Evolutionary conservation across 2,329 filamentous ascomycete genomes (phyloP).

Genomic region (Apiospora hydei): DNA sequence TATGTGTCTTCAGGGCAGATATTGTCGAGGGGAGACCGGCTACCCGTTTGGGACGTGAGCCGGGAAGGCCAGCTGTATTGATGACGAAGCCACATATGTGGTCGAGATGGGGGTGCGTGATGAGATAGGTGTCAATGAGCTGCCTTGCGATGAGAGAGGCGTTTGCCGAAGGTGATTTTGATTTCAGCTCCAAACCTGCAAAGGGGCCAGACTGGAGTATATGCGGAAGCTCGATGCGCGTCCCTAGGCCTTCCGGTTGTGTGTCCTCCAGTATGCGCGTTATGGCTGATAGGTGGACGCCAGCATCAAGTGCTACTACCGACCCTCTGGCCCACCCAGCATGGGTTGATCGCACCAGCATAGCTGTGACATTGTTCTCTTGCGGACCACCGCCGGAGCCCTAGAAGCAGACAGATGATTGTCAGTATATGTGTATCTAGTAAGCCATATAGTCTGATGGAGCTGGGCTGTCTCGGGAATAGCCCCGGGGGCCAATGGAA

Average conservation of each 20-base stretch:
- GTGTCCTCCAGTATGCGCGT: constrained; percentile 75
- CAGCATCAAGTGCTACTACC: constrained; percentile 90
- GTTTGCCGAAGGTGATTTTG: constrained; percentile 74
- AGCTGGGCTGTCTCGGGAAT: neutral
- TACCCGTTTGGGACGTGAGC: constrained; percentile 81
- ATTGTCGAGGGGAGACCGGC: constrained; percentile 91
- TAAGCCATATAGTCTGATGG: neutral
- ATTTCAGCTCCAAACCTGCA: constrained; percentile 75
- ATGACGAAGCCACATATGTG: constrained; percentile 92
- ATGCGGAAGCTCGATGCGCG: constrained; percentile 53
- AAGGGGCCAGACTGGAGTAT: constrained; percentile 77
- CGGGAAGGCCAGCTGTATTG: constrained; percentile 87
- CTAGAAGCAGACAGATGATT: constrained; percentile 52
- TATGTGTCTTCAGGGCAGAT: constrained; percentile 87
- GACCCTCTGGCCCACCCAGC: constrained; percentile 84
- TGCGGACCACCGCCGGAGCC: constrained; percentile 88
- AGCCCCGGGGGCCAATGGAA: constrained; percentile 15
- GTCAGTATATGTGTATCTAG: neutral
- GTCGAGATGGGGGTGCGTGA: constrained; percentile 97
- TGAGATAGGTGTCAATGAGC: constrained; percentile 86
- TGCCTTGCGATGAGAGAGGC: constrained; percentile 80
- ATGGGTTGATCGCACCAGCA: constrained; percentile 83
- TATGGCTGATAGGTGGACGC: constrained; percentile 87
- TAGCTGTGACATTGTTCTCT: constrained; percentile 88
- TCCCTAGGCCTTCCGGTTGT: constrained; percentile 47